Conservation (phyloP, 495 filamentous ascomycete genomes). For the Hypoxylon intermedium region DNA sequence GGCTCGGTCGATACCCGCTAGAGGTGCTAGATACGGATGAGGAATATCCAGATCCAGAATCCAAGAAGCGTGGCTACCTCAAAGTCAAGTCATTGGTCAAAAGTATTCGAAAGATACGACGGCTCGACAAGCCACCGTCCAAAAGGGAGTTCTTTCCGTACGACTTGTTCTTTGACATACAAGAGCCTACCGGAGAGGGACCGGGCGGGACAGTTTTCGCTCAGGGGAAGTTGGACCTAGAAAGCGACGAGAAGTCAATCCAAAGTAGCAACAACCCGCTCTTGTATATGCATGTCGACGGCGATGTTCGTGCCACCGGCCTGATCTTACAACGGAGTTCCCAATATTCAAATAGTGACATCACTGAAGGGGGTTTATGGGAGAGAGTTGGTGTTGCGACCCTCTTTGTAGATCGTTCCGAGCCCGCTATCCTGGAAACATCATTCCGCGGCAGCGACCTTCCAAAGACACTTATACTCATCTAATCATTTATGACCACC, state of each 20-base stretch:
- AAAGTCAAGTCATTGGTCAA: not conserved
- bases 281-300: not conserved
- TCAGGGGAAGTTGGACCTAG: not conserved
- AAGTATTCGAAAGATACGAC: not conserved
- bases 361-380: not conserved
- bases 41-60: not conserved
- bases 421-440: not conserved
- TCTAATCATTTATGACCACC: not conserved
- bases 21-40: not conserved
- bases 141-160: not conserved
- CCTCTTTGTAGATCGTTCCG: not conserved
- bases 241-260: not conserved
- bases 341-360: not conserved
- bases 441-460: not conserved
- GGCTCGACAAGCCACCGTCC: not conserved
- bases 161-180: not conserved
- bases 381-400: not conserved
- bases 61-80: not conserved
- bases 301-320: not conserved
- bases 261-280: not conserved
- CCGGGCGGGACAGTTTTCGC: not conserved
- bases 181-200: not conserved
- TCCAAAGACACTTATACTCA: not conserved
- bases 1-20: not conserved
- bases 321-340: not conserved